Evolutionary conservation across 2,329 filamentous ascomycete species (phyloP).

Genomic region (Claviceps monticola): DNA sequence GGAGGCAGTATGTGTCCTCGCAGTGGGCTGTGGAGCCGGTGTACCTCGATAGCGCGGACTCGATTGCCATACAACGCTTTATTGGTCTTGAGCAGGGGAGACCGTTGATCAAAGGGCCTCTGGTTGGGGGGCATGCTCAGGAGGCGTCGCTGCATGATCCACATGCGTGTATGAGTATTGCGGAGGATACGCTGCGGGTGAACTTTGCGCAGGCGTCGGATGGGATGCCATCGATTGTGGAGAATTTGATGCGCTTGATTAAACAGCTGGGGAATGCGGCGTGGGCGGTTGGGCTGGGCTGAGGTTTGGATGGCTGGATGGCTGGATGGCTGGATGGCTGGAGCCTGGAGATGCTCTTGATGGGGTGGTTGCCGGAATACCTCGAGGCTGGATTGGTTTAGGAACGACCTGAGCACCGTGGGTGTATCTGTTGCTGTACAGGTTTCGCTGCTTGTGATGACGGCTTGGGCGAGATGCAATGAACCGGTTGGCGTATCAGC

Average conservation of each 20-base stretch:
- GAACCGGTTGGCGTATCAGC: too few relatives aligned
- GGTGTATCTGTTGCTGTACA: too few relatives aligned
- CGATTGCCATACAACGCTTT: conserved; percentile 40
- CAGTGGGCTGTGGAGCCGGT: conserved; percentile 26
- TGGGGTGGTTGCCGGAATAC: too few relatives aligned
- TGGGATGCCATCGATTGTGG: conserved; percentile 44
- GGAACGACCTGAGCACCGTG: too few relatives aligned
- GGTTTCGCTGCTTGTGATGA: too few relatives aligned
- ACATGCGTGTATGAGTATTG: conserved; percentile 42
- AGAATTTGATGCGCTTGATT: conserved; percentile 52
- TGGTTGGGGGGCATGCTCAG: conserved; percentile 13
- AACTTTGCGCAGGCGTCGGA: conserved; percentile 34
- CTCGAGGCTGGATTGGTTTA: too few relatives aligned
- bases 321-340: too few relatives aligned
- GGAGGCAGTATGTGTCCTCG: conserved; percentile 16
- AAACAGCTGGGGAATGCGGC: conserved; percentile 43
- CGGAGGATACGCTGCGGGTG: conserved; percentile 39
- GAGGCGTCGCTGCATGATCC: conserved; percentile 39
- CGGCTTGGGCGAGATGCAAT: too few relatives aligned
- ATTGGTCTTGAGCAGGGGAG: conserved; percentile 39
- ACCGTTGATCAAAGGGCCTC: conserved; percentile 32
- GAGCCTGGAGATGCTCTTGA: too few relatives aligned
- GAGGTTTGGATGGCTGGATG: neutral
- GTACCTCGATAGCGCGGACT: conserved; percentile 43
- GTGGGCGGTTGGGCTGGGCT: conserved; percentile 22